phyloP scores from a whole-genome alignment of 2,329 filamentous ascomycete species.

The Macrophomina tecta region DNA sequence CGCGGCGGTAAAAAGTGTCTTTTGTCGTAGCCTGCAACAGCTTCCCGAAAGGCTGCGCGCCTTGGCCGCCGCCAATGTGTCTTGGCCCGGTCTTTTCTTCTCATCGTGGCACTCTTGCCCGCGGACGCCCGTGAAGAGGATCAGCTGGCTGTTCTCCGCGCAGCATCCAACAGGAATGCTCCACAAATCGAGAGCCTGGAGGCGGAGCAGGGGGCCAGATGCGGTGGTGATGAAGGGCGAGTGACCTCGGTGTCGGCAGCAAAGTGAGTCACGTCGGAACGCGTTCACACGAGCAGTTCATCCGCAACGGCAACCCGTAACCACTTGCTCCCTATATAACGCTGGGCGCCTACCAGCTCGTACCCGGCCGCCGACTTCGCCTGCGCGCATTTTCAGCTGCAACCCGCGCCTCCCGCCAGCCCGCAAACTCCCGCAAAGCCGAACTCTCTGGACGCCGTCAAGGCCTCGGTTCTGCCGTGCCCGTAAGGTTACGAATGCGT shows the following conservation, averaged over 20 bases:
- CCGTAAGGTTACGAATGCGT: background rate
- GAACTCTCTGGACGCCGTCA: background rate
- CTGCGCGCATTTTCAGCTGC: background rate
- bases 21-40: background rate
- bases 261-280: conserved; percentile 1
- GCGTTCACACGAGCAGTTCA: background rate
- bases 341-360: conserved; percentile 7
- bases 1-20: too few relatives aligned
- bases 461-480: background rate
- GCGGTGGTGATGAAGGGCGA: background rate
- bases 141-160: background rate
- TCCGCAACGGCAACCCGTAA: conserved; percentile 14
- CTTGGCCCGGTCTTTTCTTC: conserved; percentile 2
- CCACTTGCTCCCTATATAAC: conserved; percentile 21
- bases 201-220: background rate
- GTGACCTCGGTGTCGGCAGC: conserved; percentile 11
- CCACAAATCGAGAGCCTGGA: background rate
- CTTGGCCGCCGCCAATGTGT: background rate
- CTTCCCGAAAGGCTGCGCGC: background rate
- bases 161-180: background rate
- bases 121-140: background rate
- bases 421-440: background rate
- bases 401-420: background rate
- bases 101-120: conserved; percentile 1
- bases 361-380: conserved; percentile 1